Evolutionary conservation across 208 protist genomes (phyloP).

Genomic region (Crithidia acanthocephali): DNA sequence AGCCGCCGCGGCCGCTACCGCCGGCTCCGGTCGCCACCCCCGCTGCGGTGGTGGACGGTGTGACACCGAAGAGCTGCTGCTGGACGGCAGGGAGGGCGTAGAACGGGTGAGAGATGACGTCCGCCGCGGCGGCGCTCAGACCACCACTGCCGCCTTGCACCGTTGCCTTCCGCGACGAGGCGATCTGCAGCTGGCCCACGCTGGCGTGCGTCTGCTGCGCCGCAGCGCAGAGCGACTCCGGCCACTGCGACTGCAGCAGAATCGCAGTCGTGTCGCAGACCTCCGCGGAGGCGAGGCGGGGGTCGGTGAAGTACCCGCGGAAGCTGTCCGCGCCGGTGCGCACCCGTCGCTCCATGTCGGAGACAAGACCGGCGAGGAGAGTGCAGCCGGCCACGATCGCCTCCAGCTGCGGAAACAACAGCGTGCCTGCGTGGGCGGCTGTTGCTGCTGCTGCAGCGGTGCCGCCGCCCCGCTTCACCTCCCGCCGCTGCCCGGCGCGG

Average conservation of each 20-base stretch:
- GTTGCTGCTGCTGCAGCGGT: background rate
- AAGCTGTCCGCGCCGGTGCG: conserved; percentile 71
- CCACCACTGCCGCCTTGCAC: background rate
- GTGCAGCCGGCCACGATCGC: conserved; percentile 45
- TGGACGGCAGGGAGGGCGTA: conserved; percentile 13
- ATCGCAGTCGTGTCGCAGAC: background rate
- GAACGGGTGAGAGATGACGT: conserved; percentile 22
- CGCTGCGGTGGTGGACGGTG: background rate
- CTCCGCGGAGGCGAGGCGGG: conserved; percentile 38
- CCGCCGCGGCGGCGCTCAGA: too few relatives aligned
- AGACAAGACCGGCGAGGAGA: conserved; percentile 61
- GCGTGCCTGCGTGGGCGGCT: background rate
- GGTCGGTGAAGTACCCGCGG: conserved; percentile 63
- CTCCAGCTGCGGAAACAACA: conserved; percentile 32
- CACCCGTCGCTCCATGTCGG: conserved; percentile 70
- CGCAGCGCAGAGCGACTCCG: conserved; percentile 27
- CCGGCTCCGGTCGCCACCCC: background rate
- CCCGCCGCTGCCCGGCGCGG: conserved; percentile 5
- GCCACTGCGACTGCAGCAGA: conserved; percentile 25
- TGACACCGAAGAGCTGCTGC: conserved; percentile 10
- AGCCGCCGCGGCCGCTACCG: conserved; percentile 5
- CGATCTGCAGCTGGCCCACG: conserved; percentile 23
- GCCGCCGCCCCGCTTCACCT: background rate
- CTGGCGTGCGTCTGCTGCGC: conserved; percentile 32
- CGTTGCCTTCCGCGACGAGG: background rate